These are phyloP conservation scores for Naegleria gruberi DNA, from an alignment of 208 protist genomes.

Conservation along the genomic window DNA sequence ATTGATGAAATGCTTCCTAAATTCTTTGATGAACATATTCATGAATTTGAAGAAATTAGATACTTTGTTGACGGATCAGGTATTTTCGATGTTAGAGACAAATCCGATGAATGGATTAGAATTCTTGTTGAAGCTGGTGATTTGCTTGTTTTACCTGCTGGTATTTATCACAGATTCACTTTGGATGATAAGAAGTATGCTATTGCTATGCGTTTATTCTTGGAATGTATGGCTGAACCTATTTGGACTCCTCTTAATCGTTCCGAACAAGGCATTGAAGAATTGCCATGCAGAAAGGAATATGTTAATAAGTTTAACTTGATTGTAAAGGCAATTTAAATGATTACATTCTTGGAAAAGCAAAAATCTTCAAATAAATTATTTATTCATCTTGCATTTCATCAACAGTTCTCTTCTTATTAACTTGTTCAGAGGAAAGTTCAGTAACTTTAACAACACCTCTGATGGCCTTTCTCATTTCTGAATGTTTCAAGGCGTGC, in stretches of 20 bases:
- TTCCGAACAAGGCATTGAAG: not conserved
- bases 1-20: conserved; percentile 62
- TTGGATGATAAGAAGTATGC: conserved; percentile 46
- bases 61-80: conserved; percentile 68
- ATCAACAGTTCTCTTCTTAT: not conserved
- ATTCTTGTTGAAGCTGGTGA: conserved; percentile 63
- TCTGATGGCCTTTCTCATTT: not conserved
- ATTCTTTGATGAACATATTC: conserved; percentile 83
- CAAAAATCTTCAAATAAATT: too few relatives aligned
- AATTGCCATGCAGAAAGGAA: not conserved
- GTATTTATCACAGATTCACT: conserved; percentile 79
- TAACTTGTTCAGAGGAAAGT: not conserved
- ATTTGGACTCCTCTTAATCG: conserved; percentile 60
- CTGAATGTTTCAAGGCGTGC: not conserved
- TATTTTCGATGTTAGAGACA: conserved; percentile 76
- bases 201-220: conserved; percentile 64
- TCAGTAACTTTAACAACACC: not conserved
- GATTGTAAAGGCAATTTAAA: not conserved
- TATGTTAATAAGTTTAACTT: conserved; percentile 1
- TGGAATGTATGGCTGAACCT: conserved; percentile 45
- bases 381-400: not conserved
- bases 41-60: conserved; percentile 80
- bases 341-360: too few relatives aligned
- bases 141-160: conserved; percentile 66
- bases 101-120: conserved; percentile 81